Percentiles rank a stretch among this genome's conserved stretches.
Conservation (phyloP, 371 early-diverging fungal genomes). For the Caulochytrium protostelioides region DNA sequence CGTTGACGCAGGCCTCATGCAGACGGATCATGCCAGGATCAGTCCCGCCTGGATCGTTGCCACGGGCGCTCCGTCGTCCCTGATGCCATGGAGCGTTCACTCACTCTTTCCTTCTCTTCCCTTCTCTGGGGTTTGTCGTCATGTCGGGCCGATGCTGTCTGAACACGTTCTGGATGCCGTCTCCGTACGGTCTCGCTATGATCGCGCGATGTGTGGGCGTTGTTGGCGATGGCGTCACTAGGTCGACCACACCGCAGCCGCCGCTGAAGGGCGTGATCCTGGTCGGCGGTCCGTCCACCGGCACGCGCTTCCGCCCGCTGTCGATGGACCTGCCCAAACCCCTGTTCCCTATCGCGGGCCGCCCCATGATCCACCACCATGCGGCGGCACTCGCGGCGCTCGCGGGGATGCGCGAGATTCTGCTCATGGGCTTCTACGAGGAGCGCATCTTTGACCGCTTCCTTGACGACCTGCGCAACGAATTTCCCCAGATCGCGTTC, state of each 20-base stretch:
- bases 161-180: too few species aligned
- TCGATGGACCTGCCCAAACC: slow-evolving; percentile 87
- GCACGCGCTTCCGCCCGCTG: slow-evolving; percentile 90
- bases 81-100: too few species aligned
- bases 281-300: slow-evolving; percentile 91
- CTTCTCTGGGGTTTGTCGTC: too few species aligned
- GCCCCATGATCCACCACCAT: slow-evolving; percentile 88
- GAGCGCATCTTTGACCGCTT: slow-evolving; percentile 69
- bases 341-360: slow-evolving; percentile 89
- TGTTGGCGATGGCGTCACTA: too few species aligned
- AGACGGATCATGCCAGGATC: too few species aligned
- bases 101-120: too few species aligned
- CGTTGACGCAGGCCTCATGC: too few species aligned
- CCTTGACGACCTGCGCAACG: slow-evolving; percentile 52
- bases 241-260: neutral
- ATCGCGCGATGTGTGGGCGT: too few species aligned
- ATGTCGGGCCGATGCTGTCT: too few species aligned
- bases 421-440: slow-evolving; percentile 89
- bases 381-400: slow-evolving; percentile 70
- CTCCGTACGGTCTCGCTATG: too few species aligned
- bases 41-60: too few species aligned
- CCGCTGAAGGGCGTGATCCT: slow-evolving; percentile 68
- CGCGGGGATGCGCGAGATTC: slow-evolving; percentile 66
- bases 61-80: too few species aligned
- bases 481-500: slow-evolving; percentile 49